phyloP scores from a whole-genome alignment of 2,329 filamentous ascomycete genomes.

The Aspergillus caelatus region DNA sequence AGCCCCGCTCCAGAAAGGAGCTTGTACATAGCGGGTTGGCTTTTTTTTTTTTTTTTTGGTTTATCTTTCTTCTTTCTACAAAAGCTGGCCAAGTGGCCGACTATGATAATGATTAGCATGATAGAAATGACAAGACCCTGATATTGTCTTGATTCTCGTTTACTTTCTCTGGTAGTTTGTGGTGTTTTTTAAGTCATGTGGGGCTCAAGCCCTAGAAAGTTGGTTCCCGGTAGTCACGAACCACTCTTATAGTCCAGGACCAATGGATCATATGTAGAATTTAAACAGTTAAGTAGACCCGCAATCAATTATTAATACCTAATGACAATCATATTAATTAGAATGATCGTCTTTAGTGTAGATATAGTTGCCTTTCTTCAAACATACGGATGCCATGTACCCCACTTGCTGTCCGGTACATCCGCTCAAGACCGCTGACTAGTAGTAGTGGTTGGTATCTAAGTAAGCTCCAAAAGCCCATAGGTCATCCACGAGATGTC shows the following conservation, averaged over 20 bases:
- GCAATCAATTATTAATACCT: background rate
- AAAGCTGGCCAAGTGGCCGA: slow-evolving; percentile 9
- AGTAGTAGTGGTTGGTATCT: no score
- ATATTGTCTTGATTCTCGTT: background rate
- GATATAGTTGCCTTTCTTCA: background rate
- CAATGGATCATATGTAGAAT: background rate
- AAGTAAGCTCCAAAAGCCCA: no score
- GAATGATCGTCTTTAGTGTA: background rate
- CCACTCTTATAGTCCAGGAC: background rate
- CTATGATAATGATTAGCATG: slow-evolving; percentile 24
- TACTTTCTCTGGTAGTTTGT: background rate
- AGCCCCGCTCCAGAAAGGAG: slow-evolving; percentile 12
- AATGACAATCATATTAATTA: background rate
- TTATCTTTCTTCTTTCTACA: background rate
- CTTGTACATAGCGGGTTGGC: slow-evolving; percentile 23
- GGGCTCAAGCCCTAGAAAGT: slow-evolving; percentile 3
- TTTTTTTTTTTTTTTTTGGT: background rate
- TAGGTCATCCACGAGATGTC: no score
- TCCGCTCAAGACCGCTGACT: no score
- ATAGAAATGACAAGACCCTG: slow-evolving; percentile 21
- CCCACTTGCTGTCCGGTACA: no score
- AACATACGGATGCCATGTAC: background rate
- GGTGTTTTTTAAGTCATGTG: slow-evolving; percentile 1
- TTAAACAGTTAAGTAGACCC: background rate
- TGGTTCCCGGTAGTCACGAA: background rate